Conservation (phyloP, 2,329 filamentous ascomycete species). For the Ceratocystis alfenasii region DNA sequence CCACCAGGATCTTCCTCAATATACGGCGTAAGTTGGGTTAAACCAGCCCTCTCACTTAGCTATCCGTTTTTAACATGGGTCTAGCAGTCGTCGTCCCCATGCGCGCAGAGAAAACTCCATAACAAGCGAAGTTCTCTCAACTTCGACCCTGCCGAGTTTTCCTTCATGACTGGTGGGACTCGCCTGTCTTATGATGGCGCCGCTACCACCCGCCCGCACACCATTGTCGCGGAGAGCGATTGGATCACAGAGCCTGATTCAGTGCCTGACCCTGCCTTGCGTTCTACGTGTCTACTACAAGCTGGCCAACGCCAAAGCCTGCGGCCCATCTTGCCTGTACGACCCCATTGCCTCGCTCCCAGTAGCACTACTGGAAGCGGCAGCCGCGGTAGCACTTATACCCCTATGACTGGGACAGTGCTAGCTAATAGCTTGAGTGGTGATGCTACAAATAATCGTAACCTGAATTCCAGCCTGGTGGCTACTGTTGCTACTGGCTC, state of each 20-base stretch:
- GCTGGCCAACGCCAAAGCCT: not conserved
- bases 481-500: not conserved
- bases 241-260: slow-evolving; percentile 19
- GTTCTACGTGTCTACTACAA: not conserved
- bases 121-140: slow-evolving; percentile 12
- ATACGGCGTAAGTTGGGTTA: not conserved
- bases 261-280: not conserved
- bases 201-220: not conserved
- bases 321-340: not conserved
- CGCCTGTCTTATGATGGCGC: slow-evolving; percentile 8
- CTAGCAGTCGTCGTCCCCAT: not conserved
- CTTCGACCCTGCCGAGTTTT: slow-evolving; percentile 9
- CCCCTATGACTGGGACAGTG: not conserved
- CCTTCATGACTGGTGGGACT: slow-evolving; percentile 5
- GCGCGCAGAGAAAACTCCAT: not conserved
- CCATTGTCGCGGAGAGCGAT: slow-evolving; percentile 13
- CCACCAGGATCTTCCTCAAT: slow-evolving; percentile 9
- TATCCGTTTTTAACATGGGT: not conserved
- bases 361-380: not conserved
- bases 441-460: not conserved
- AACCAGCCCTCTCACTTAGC: too few relatives aligned
- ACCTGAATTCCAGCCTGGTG: not conserved
- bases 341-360: not conserved
- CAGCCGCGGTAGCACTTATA: not conserved
- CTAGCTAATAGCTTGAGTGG: not conserved